phyloP scores from a whole-genome alignment of 2,329 filamentous ascomycete species.

The Paraconiothyrium sp. region DNA sequence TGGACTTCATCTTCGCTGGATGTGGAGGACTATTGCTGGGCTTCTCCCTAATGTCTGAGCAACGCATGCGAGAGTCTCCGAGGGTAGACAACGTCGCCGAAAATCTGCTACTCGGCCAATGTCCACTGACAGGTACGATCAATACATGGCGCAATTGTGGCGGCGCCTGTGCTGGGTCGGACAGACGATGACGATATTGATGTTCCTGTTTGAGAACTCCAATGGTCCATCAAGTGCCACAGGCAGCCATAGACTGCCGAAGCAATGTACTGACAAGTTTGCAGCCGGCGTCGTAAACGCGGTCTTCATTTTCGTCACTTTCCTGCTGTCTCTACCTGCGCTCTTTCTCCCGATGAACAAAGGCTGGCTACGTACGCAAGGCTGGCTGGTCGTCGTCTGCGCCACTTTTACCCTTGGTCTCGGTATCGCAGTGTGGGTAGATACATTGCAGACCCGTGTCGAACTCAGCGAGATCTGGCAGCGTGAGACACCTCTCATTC shows the following conservation, averaged over 20 bases:
- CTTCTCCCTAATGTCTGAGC: conserved; percentile 62
- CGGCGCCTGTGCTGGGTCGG: conserved; percentile 23
- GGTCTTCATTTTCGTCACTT: conserved; percentile 75
- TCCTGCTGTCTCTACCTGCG: conserved; percentile 75
- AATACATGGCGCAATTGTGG: conserved; percentile 36
- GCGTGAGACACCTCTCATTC: conserved; percentile 63
- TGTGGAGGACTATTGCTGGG: conserved; percentile 62
- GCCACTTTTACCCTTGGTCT: conserved; percentile 71
- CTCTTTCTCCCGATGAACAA: conserved; percentile 72
- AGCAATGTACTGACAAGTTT: conserved; percentile 31
- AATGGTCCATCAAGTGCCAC: conserved; percentile 4
- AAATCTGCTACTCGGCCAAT: conserved; percentile 61
- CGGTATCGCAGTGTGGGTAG: conserved; percentile 69
- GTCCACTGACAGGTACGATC: conserved; percentile 63
- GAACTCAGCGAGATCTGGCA: conserved; percentile 71
- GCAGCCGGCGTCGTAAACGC: conserved; percentile 76
- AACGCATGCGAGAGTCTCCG: conserved; percentile 52
- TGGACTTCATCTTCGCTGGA: conserved; percentile 63
- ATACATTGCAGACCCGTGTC: conserved; percentile 73
- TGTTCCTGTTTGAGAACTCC: not conserved
- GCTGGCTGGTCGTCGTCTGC: conserved; percentile 73
- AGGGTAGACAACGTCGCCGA: conserved; percentile 61
- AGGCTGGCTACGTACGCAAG: conserved; percentile 75
- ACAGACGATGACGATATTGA: not conserved
- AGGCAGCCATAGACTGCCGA: conserved; percentile 7